These are phyloP conservation scores for Apiotrichum siamense DNA, from an alignment of 1,284 basidiomycete species.

Conservation along the genomic window DNA sequence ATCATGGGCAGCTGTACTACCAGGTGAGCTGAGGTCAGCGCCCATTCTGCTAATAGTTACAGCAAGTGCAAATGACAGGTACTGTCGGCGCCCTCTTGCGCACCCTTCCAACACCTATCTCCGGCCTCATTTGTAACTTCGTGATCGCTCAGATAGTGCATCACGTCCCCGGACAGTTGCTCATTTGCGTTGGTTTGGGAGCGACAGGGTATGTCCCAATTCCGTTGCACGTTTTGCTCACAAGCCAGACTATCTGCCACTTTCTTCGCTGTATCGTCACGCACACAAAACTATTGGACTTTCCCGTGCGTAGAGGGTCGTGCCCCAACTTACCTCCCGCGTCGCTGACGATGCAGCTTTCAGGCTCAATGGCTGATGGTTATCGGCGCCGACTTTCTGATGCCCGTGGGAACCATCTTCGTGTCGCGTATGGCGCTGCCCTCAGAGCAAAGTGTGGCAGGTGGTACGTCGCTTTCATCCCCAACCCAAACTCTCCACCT, in stretches of 20 bases:
- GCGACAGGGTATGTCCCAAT: constrained; percentile 36
- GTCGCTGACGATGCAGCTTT: too few relatives aligned
- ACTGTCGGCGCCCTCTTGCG: constrained; percentile 61
- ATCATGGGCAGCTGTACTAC: constrained; percentile 13
- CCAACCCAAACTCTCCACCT: background rate
- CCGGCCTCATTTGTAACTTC: constrained; percentile 58
- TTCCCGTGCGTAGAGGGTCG: too few relatives aligned
- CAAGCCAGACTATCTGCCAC: constrained; percentile 53
- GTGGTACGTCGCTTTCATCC: constrained; percentile 45
- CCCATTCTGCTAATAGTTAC: background rate
- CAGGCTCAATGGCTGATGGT: constrained; percentile 55
- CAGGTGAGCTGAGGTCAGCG: background rate
- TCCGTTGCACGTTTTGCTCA: background rate
- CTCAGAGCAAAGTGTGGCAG: constrained; percentile 66
- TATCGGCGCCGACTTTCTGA: constrained; percentile 69
- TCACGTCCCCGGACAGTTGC: constrained; percentile 6
- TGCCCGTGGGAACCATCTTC: constrained; percentile 63
- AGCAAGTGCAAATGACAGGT: constrained; percentile 9
- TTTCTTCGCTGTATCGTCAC: constrained; percentile 63
- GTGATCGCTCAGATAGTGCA: constrained; percentile 30
- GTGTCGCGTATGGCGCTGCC: constrained; percentile 60
- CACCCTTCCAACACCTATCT: constrained; percentile 65
- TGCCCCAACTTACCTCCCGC: too few relatives aligned
- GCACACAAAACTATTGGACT: constrained; percentile 21
- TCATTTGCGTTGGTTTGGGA: constrained; percentile 57